Evolutionary conservation across 2,329 filamentous ascomycete genomes (phyloP).

Genomic region (Hypomyces perniciosus): DNA sequence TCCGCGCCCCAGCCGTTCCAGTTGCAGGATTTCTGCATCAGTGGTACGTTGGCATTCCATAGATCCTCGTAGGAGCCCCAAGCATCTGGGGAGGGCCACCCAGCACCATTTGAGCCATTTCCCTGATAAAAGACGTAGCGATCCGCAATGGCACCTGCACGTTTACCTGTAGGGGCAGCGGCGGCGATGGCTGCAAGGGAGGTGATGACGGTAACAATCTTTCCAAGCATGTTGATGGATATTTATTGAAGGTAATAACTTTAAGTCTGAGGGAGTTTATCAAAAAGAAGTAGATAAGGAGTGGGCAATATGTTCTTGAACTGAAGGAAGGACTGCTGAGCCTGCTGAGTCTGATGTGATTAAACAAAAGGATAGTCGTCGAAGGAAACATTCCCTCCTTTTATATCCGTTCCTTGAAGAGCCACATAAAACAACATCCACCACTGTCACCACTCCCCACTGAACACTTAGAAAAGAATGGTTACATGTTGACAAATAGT

Average conservation of each 20-base stretch:
- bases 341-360: no score
- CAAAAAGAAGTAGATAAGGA: not conserved
- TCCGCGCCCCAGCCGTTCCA: constrained; percentile 16
- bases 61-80: constrained; percentile 18
- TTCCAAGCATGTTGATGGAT: constrained; percentile 9
- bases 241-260: not conserved
- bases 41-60: constrained; percentile 15
- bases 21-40: constrained; percentile 14
- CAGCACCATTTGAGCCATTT: constrained; percentile 16
- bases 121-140: constrained; percentile 15
- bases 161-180: not conserved
- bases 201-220: constrained; percentile 7
- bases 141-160: constrained; percentile 10
- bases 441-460: not conserved
- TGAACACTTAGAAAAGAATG: no score
- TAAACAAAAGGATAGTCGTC: no score
- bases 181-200: constrained; percentile 8
- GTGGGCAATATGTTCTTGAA: not conserved
- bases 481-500: not conserved
- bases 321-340: no score
- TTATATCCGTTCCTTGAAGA: no score
- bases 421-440: not conserved
- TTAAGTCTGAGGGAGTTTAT: no score
- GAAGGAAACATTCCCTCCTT: no score
- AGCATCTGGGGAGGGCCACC: constrained; percentile 17